Percentiles rank a stretch among this genome's conserved stretches.
Evolutionary conservation across 1,284 basidiomycete genomes (phyloP).

Genomic region (Erythrobasidium hasegawianum): DNA sequence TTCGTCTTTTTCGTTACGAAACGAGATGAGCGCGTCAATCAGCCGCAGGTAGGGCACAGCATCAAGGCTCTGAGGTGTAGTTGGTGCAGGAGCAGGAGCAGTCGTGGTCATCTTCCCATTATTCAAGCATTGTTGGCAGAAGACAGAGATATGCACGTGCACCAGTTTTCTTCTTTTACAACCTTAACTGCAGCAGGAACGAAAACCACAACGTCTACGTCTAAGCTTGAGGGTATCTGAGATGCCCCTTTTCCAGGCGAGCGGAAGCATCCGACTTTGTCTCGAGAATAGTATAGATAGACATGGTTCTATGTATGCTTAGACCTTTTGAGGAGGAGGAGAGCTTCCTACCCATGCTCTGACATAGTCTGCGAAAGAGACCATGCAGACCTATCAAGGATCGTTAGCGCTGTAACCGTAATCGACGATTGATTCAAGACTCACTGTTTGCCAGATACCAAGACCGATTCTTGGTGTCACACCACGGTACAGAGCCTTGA

Average conservation of each 20-base stretch:
- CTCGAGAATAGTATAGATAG: no score
- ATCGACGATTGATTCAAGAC: no score
- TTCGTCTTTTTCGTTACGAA: not conserved
- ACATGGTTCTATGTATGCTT: not conserved
- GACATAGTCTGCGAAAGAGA: slow-evolving; percentile 60
- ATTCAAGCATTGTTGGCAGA: no score
- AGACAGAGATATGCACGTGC: no score
- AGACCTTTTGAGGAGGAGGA: slow-evolving; percentile 1
- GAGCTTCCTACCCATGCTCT: slow-evolving; percentile 14
- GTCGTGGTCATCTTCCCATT: not conserved
- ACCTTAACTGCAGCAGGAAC: no score
- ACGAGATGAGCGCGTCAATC: not conserved
- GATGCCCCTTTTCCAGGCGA: no score
- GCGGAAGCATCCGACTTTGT: no score
- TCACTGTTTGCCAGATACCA: slow-evolving; percentile 85
- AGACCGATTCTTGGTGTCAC: slow-evolving; percentile 94
- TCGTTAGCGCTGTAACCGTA: no score
- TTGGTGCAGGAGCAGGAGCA: no score
- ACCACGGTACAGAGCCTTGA: slow-evolving; percentile 95
- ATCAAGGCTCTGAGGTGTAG: not conserved
- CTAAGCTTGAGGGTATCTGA: no score
- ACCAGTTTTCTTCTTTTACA: no score
- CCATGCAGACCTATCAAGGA: slow-evolving; percentile 95
- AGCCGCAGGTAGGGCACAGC: not conserved
- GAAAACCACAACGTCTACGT: no score